Base-by-base conservation (phyloP, 2,329 filamentous ascomycete species). In the Teratosphaeria nubilosa region DNA sequence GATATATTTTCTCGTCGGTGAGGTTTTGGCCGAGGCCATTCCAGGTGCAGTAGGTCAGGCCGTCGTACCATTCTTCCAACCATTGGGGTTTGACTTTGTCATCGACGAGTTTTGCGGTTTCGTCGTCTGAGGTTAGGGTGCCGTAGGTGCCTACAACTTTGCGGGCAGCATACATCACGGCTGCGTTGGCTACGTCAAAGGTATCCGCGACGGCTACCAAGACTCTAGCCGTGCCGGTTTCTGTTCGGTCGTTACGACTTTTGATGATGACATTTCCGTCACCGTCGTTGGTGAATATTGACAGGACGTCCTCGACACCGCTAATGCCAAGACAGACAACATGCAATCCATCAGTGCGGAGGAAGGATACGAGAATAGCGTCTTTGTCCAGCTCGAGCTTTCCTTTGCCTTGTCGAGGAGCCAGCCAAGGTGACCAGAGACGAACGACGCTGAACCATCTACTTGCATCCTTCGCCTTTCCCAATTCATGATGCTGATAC, bases 1-100 rank as follows among this genome's bases (percentile, higher is more conserved):
- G 73, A 13, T 91, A 77, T 14, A 99, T 82, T 66, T 90, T 95
- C 22, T 89, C 79, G 60, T 92, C 88, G 0, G 86, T 94, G 34
- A 99, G 78, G 51, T 86, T 77, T 66, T 95, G 90, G 0, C 94
- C 94, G 0, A 99, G 78, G 0, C 86, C 88, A 69, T 97, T 99
- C 94, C 94, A 99, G 0, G 94, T 99, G 71, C 94, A 99, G 70
- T 94, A 99, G 0, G 91, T 89, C 41, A 99, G 77, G 0, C 91
- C 90, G 71, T 97, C 94, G 69, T 91, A 91, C 65, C 91, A 96
- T 59, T 88, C 84, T 62, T 94, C 85, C 54, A 89, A 76, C 90
- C 90, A 96, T 69, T 84, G 73, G 6, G 70, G 66, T 45, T 79
- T 78, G 34, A 86, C 73, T 5, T 79, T 79, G 27, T 77, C 68